Conservation (phyloP, 768 basidiomycete species). For the Coprinellus micaceus region DNA sequence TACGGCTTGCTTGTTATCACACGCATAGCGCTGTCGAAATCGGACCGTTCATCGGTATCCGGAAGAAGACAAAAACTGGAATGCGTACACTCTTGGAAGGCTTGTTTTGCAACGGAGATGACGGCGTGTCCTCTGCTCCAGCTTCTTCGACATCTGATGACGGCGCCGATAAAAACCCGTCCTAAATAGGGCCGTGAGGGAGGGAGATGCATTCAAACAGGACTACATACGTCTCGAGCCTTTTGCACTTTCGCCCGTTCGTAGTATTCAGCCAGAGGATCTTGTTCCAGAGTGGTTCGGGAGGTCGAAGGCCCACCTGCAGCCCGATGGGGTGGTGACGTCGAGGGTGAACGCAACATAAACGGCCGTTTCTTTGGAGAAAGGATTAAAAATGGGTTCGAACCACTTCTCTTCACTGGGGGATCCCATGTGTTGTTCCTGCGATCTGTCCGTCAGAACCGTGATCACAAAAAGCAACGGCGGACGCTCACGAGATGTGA, state of each 20-base stretch:
- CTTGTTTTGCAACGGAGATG: not conserved
- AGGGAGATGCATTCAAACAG: not conserved
- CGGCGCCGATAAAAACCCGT: not conserved
- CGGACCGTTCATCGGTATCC: not conserved
- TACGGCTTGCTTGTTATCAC: constrained; percentile 47
- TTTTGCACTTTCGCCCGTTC: constrained; percentile 47
- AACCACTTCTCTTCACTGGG: not conserved
- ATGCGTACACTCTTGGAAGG: constrained; percentile 15
- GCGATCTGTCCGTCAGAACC: too few relatives aligned
- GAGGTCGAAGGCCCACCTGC: not conserved
- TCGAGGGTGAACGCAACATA: constrained; percentile 9
- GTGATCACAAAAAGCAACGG: not conserved
- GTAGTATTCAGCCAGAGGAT: constrained; percentile 68
- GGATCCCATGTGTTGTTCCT: too few relatives aligned
- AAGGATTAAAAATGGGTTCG: not conserved
- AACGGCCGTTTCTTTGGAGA: not conserved
- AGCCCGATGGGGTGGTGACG: constrained; percentile 2
- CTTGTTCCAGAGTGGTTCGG: constrained; percentile 22
- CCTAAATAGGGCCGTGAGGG: not conserved
- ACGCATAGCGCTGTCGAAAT: constrained; percentile 55
- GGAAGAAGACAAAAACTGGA: not conserved
- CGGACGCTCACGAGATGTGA: not conserved
- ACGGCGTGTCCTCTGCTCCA: not conserved
- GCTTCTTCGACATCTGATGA: constrained; percentile 24
- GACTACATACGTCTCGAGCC: constrained; percentile 1